Evolutionary conservation across 2,329 filamentous ascomycete genomes (phyloP).

Genomic region (Penicillium italicum): DNA sequence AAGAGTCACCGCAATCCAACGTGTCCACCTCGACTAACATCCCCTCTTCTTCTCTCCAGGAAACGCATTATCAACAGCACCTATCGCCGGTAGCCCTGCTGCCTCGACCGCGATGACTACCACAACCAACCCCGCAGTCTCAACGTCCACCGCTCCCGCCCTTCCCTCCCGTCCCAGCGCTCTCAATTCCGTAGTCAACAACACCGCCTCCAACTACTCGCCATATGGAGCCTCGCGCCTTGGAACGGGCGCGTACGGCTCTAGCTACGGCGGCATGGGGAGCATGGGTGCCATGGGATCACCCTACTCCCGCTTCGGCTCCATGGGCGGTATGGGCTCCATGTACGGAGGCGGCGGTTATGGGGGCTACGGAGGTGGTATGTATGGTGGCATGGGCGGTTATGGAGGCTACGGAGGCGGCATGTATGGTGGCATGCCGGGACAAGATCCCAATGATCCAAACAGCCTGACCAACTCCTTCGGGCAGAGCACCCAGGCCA

Average conservation of each 20-base stretch:
- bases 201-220: conserved; percentile 81
- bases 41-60: conserved; percentile 18
- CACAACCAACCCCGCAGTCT: conserved; percentile 43
- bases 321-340: conserved; percentile 45
- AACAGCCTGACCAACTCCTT: conserved; percentile 95
- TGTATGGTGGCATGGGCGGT: conserved; percentile 46
- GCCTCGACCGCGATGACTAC: conserved; percentile 37
- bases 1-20: conserved; percentile 4
- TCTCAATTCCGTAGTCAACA: conserved; percentile 75
- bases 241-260: conserved; percentile 49
- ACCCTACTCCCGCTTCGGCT: conserved; percentile 53
- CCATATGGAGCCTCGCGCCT: conserved; percentile 56
- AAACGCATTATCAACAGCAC: conserved; percentile 26
- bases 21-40: conserved; percentile 1
- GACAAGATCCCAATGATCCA: conserved; percentile 72
- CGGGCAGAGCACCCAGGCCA: conserved; percentile 89
- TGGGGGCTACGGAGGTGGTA: conserved; percentile 16
- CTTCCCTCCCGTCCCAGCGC: conserved; percentile 78
- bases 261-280: conserved; percentile 47
- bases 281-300: conserved; percentile 41
- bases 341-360: conserved; percentile 34
- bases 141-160: conserved; percentile 56
- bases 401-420: conserved; percentile 47
- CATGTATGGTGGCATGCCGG: conserved; percentile 51
- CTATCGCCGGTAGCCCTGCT: conserved; percentile 22